These are phyloP conservation scores for Corchorus capsularis DNA, from an alignment of 345 rosid species.

Conservation along the genomic window DNA sequence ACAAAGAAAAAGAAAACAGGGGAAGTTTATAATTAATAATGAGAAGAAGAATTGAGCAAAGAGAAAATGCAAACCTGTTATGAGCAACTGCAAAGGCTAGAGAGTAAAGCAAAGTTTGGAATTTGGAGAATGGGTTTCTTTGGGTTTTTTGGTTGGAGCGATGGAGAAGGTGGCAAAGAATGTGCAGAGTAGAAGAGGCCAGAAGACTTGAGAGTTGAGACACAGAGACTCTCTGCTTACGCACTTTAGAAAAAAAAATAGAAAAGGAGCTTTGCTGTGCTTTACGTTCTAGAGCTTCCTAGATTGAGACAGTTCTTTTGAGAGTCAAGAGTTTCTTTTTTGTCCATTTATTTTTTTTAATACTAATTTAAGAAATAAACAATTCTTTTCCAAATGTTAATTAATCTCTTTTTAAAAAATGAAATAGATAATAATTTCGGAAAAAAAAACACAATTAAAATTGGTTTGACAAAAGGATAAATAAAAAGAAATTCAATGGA, in stretches of 20 bases:
- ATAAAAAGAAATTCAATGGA: no score
- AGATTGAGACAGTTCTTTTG: constrained; percentile 23
- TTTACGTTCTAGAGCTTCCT: constrained; percentile 51
- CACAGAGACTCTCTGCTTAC: background rate
- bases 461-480: no score
- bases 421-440: no score
- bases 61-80: constrained; percentile 8
- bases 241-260: background rate
- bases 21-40: background rate
- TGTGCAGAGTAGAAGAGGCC: constrained; percentile 7
- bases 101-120: background rate
- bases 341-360: background rate
- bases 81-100: background rate
- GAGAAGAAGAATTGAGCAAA: background rate
- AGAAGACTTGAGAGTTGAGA: background rate
- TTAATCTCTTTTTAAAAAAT: no score
- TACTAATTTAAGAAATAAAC: no score
- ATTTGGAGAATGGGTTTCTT: background rate
- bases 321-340: constrained; percentile 8
- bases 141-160: background rate
- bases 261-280: background rate
- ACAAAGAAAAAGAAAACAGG: background rate
- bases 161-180: background rate
- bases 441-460: no score
- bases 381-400: no score